Base-by-base conservation (phyloP, 768 basidiomycete genomes). In the Galerina sulciceps region DNA sequence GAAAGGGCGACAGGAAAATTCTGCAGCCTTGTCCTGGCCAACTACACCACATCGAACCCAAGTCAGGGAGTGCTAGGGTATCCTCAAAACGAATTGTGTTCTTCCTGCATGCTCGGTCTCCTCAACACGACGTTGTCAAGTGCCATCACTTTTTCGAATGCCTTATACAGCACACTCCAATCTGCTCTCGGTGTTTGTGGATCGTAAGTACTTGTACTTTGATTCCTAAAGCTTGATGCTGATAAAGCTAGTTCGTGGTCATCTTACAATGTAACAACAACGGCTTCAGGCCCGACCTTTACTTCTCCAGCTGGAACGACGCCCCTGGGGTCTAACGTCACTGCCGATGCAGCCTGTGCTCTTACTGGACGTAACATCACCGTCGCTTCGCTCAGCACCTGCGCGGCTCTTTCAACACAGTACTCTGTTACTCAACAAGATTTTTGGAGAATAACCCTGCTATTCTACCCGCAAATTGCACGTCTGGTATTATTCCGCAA, bases 221-320 rank as follows among this genome's bases (percentile, higher is more conserved):
- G 3, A 26, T n/a, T 23, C 10, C 4, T 10, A n/a, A 20, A 45
- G 2, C 4, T 26, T 23, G 2, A 22, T 11, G 4, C 20, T 34
- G 20, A 47, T 14, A 23, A 9, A 45, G 42, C 17, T 1, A 42
- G 20, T 46, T 44, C 42, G 36, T 50, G 35, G 49, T 14, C 41
- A 20, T 51, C 41, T 17, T 58, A 58, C 42, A 58, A 58, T 35
- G 57, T 58, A 14, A 36, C 57, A 10, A 22, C 49, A 4, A 41
- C 10, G 2, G 42, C 49, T 6, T 37, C 48, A 31, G 49, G 18
- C 18, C 36, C 49, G 6, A 42, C 42, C 3, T 31, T 31, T 8
- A 31, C 26, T 31, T 31, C 26, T 5, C 26, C 26, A 1, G 26
- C 26, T 2, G 42, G 36, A 6, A 36, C 41, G 4, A 34, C 56